Conservation (phyloP, 371 early-diverging fungal genomes). For the Lichtheimia ornata region DNA sequence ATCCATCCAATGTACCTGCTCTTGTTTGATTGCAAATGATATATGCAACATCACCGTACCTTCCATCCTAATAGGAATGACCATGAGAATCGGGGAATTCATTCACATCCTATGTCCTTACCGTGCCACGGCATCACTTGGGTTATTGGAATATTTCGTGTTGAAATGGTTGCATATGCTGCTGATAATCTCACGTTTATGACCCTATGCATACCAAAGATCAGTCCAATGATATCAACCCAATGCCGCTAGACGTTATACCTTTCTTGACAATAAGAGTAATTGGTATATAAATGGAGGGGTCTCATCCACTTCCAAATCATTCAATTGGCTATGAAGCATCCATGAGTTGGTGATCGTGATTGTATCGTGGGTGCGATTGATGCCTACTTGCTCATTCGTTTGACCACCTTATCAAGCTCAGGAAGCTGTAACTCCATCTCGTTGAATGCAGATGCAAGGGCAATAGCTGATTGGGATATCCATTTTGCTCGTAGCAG, state of each 20-base stretch:
- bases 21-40: conserved; percentile 64
- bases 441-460: conserved; percentile 53
- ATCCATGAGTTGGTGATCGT: not conserved
- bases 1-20: conserved; percentile 36
- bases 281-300: conserved; percentile 62
- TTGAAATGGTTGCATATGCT: conserved; percentile 49
- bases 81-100: not conserved
- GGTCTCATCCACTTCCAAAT: conserved; percentile 54
- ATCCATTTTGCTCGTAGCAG: conserved; percentile 47
- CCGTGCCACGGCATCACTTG: no score
- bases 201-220: conserved; percentile 28
- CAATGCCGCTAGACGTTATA: conserved; percentile 12
- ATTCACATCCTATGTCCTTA: not conserved
- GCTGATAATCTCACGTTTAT: conserved; percentile 43
- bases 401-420: conserved; percentile 34
- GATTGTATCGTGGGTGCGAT: no score
- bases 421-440: conserved; percentile 46
- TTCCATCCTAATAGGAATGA: conserved; percentile 30
- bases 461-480: conserved; percentile 33
- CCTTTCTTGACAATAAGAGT: conserved; percentile 61
- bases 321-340: conserved; percentile 40
- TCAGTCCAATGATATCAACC: not conserved
- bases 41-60: conserved; percentile 66
- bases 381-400: conserved; percentile 31
- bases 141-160: not conserved